phyloP scores from a whole-genome alignment of 2,329 filamentous ascomycete genomes.

The Sarocladium brachiariae region DNA sequence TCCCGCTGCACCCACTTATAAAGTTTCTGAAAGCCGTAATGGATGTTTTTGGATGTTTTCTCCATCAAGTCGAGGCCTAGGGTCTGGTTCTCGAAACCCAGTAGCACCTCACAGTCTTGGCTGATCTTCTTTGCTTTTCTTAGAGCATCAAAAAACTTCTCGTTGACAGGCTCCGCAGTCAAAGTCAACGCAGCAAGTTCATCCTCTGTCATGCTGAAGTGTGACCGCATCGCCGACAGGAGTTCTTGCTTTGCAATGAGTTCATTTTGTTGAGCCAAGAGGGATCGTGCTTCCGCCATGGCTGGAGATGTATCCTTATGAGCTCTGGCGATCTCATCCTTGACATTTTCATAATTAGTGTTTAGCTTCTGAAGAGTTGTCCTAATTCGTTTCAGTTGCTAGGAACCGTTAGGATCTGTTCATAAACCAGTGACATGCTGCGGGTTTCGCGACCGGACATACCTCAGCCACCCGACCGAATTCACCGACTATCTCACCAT shows the following conservation, averaged over 20 bases:
- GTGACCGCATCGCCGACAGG: slow-evolving; percentile 67
- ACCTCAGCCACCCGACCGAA: slow-evolving; percentile 88
- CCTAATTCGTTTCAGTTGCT: slow-evolving; percentile 86
- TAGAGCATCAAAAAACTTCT: slow-evolving; percentile 73
- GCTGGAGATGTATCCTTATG: slow-evolving; percentile 68
- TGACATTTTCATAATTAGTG: slow-evolving; percentile 72
- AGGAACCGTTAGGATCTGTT: slow-evolving; percentile 14
- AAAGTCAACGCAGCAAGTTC: slow-evolving; percentile 71
- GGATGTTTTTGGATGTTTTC: slow-evolving; percentile 77
- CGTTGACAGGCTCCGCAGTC: slow-evolving; percentile 74
- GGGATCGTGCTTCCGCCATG: slow-evolving; percentile 66
- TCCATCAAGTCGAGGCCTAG: slow-evolving; percentile 89
- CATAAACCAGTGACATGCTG: slow-evolving; percentile 20
- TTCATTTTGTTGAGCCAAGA: slow-evolving; percentile 66
- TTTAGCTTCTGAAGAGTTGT: slow-evolving; percentile 72
- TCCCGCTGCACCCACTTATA: slow-evolving; percentile 94
- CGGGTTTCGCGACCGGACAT: slow-evolving; percentile 22
- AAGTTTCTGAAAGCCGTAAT: slow-evolving; percentile 87
- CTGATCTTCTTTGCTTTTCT: slow-evolving; percentile 79
- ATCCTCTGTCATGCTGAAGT: slow-evolving; percentile 79
- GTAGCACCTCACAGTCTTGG: slow-evolving; percentile 78
- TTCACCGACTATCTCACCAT: slow-evolving; percentile 80
- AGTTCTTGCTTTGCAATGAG: slow-evolving; percentile 75
- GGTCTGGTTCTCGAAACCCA: slow-evolving; percentile 84
- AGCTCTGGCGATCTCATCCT: slow-evolving; percentile 66